phyloP scores from a whole-genome alignment of 768 basidiomycete genomes.

The Symmetrospora coprosmae region DNA sequence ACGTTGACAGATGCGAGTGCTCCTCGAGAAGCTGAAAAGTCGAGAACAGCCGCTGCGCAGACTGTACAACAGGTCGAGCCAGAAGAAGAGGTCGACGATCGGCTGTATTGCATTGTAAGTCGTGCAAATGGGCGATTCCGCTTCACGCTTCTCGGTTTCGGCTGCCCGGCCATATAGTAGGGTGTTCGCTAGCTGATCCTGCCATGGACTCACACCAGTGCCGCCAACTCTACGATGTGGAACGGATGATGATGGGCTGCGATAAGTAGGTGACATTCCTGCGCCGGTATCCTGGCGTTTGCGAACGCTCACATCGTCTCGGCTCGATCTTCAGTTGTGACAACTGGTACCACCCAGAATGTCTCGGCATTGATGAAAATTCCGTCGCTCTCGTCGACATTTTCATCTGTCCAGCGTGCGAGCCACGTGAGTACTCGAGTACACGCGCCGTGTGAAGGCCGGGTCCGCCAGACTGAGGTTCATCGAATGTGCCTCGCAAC shows the following conservation, averaged over 20 bases:
- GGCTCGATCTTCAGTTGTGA: conserved; percentile 52
- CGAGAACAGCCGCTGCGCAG: neutral
- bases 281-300: neutral
- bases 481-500: no score
- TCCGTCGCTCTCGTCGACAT: conserved; percentile 79
- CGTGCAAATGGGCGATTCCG: neutral
- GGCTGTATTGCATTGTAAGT: conserved; percentile 57
- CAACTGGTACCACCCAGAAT: conserved; percentile 84
- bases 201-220: conserved; percentile 40
- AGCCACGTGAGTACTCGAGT: conserved; percentile 47
- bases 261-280: conserved; percentile 50
- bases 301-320: neutral
- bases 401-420: conserved; percentile 73
- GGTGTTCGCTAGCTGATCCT: neutral
- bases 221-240: conserved; percentile 72
- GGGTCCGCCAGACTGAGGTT: neutral
- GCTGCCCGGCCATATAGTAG: neutral
- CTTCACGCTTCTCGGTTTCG: neutral
- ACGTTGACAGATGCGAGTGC: neutral
- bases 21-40: neutral
- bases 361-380: conserved; percentile 64
- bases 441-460: neutral
- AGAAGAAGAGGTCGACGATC: conserved; percentile 46
- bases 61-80: conserved; percentile 26
- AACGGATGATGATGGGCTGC: conserved; percentile 81